Percentiles rank a stretch among this genome's conserved stretches.
phyloP scores from a whole-genome alignment of 495 filamentous ascomycete genomes.

The Hypoxylon rickii region DNA sequence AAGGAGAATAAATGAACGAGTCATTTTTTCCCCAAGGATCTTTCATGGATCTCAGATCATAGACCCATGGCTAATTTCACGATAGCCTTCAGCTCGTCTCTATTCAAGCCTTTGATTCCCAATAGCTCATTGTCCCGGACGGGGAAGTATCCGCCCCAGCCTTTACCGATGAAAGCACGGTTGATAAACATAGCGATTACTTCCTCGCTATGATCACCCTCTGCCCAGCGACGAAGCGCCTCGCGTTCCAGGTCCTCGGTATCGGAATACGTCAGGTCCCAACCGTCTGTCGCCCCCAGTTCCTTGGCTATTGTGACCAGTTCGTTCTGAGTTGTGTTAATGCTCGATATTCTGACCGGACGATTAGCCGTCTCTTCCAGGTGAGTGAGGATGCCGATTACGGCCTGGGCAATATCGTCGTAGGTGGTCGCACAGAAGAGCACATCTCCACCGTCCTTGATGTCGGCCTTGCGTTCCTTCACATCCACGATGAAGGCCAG shows the following conservation, averaged over 20 bases:
- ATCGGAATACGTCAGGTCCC: slow-evolving; percentile 28
- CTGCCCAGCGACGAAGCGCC: slow-evolving; percentile 26
- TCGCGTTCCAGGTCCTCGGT: slow-evolving; percentile 30
- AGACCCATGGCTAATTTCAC: slow-evolving; percentile 28
- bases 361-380: slow-evolving; percentile 31
- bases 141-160: slow-evolving; percentile 35
- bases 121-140: slow-evolving; percentile 30
- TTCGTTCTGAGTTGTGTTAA: slow-evolving; percentile 33
- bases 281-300: slow-evolving; percentile 26
- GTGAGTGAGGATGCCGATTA: slow-evolving; percentile 34
- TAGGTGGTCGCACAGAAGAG: slow-evolving; percentile 32
- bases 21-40: slow-evolving; percentile 9
- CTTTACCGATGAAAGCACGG: slow-evolving; percentile 31
- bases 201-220: slow-evolving; percentile 36
- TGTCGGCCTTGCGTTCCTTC: slow-evolving; percentile 31
- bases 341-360: slow-evolving; percentile 31
- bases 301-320: slow-evolving; percentile 32
- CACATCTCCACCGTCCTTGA: slow-evolving; percentile 33
- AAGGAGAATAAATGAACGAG: slow-evolving; percentile 7
- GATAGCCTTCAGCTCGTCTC: slow-evolving; percentile 29
- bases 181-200: slow-evolving; percentile 37
- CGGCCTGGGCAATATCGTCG: slow-evolving; percentile 30
- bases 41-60: slow-evolving; percentile 6
- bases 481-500: slow-evolving; percentile 35
- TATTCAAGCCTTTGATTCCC: slow-evolving; percentile 27